A percentile compares a stretch with the other conserved stretches of the same genome.
These are phyloP conservation scores for Pythium sukuiense DNA, from an alignment of 352 stramenopile species.

Conservation along the genomic window DNA sequence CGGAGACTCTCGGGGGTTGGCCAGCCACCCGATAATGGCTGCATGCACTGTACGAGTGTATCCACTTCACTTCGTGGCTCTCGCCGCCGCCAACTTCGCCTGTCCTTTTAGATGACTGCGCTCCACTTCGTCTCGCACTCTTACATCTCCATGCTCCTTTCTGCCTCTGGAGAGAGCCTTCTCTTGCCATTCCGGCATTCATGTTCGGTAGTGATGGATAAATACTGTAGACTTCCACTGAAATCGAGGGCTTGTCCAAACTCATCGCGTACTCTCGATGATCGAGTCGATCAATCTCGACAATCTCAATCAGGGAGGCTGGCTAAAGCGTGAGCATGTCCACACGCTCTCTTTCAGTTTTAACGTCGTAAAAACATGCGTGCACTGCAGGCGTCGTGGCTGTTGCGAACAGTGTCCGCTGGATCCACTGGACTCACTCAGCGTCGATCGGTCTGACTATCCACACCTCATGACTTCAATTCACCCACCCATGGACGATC, in stretches of 20 bases:
- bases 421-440: not conserved
- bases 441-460: too few relatives aligned
- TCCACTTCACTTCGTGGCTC: not conserved
- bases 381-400: not conserved
- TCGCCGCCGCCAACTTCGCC: not conserved
- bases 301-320: too few relatives aligned
- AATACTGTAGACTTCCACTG: not conserved
- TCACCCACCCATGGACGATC: not conserved
- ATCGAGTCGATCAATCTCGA: too few relatives aligned
- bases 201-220: not conserved
- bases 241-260: not conserved
- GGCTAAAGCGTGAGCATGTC: not conserved
- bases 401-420: not conserved
- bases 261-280: too few relatives aligned
- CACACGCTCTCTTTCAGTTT: not conserved
- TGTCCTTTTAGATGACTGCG: conserved; percentile 1
- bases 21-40: conserved; percentile 1
- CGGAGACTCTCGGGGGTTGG: not conserved
- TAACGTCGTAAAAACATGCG: not conserved
- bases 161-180: not conserved
- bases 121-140: not conserved
- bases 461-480: not conserved
- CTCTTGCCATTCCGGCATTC: not conserved
- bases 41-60: not conserved
- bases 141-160: too few relatives aligned